Conservation (phyloP, 768 basidiomycete species). For the Daedaleopsis sinensis region DNA sequence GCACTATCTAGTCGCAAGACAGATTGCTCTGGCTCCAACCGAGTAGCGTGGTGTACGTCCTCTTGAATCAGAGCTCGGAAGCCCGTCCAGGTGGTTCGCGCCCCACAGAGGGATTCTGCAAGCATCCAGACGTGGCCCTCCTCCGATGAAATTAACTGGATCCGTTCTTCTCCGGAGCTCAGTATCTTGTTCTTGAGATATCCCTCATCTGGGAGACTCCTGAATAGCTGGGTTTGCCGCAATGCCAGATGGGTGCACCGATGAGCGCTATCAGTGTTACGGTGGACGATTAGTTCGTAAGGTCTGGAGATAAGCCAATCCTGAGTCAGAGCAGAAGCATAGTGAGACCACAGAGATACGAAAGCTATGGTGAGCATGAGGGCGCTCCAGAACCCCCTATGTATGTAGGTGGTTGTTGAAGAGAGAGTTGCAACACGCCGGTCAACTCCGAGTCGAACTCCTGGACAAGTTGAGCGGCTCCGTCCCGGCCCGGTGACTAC, state of each 20-base stretch:
- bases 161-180: constrained; percentile 16
- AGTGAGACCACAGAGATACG: no score
- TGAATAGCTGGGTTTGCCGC: constrained; percentile 16
- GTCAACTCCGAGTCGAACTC: no score
- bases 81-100: neutral
- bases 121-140: constrained; percentile 2
- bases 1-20: neutral
- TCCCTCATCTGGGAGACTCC: constrained; percentile 8
- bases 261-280: neutral
- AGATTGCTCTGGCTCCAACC: neutral
- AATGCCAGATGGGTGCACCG: constrained; percentile 20
- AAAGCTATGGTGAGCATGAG: no score
- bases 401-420: no score
- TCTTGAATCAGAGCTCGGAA: constrained; percentile 1
- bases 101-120: constrained; percentile 11
- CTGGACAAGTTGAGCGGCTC: no score
- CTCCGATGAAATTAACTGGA: constrained; percentile 18
- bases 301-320: constrained; percentile 6
- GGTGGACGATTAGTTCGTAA: constrained; percentile 26
- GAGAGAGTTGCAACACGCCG: no score
- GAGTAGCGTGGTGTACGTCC: neutral
- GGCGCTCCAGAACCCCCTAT: no score
- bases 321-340: no score
- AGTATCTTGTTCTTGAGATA: constrained; percentile 3
- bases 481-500: no score